A percentile compares a stretch with the other conserved stretches of the same genome.
These are phyloP conservation scores for Citrullus colocynthis DNA, from an alignment of 306 rosid species.

Conservation along the genomic window DNA sequence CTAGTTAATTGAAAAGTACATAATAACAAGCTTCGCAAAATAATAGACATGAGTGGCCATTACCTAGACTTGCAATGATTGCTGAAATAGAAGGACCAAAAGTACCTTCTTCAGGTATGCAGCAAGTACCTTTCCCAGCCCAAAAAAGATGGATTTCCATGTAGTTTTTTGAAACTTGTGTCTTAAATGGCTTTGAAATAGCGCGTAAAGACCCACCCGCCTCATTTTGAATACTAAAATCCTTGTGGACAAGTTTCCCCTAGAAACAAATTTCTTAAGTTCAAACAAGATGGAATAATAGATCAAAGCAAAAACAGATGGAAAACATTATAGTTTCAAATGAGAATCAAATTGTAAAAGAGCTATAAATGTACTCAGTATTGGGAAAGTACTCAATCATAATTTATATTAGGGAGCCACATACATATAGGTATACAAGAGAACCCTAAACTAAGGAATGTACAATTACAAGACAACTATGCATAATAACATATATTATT, in stretches of 20 bases:
- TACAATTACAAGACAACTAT: no score
- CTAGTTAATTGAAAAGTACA: not conserved
- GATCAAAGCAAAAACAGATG: not conserved
- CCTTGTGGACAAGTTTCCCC: constrained; percentile 32
- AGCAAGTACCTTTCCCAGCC: constrained; percentile 76
- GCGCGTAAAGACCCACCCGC: constrained; percentile 44
- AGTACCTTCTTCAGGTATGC: constrained; percentile 29
- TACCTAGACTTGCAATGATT: constrained; percentile 23
- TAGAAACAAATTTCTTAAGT: not conserved
- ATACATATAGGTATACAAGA: no score
- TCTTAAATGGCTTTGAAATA: constrained; percentile 15
- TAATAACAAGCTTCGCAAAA: not conserved
- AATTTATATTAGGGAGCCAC: no score
- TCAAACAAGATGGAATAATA: not conserved
- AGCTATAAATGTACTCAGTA: no score
- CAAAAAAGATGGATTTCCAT: constrained; percentile 62
- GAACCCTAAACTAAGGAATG: no score
- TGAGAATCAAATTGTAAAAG: not conserved
- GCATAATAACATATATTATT: no score
- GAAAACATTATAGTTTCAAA: not conserved
- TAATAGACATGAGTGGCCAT: constrained; percentile 7
- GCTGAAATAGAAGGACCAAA: constrained; percentile 32
- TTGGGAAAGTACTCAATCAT: no score
- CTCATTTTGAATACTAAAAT: constrained; percentile 46
- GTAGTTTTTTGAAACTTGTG: constrained; percentile 37